Evolutionary conservation across 2,329 filamentous ascomycete species (phyloP), one percentile per base, ranked within the genome.

Genomic region (Hortaea sp.): DNA sequence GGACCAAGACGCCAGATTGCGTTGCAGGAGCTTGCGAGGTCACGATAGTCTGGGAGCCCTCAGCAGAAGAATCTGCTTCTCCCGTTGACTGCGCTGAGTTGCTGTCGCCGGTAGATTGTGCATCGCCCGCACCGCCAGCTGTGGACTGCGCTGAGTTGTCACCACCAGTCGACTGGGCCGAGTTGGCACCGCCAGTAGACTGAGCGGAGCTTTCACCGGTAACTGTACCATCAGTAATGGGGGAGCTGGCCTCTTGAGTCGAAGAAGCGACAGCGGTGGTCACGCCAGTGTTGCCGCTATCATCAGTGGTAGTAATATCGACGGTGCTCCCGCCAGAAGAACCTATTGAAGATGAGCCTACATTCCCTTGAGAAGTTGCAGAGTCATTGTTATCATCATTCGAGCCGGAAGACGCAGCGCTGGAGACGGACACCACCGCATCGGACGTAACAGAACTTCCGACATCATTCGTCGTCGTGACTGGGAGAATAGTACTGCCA

Each of bases 1-100:
- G 64, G 6, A 72, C 58, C 30, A 73, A 52, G 20, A 73, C 57
- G 40, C 61, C 63, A 27, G 59, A 56, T 3, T 42, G 34, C 5
- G 48, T 42, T 35, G 38, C 40, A 28, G 32, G 32, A 35, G 32
- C n/a, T 35, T n/a, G 32, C 32, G n/a, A 35, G n/a, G 32, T 35
- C 32, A n/a, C n/a, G 7, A 35, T 20, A 20, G 20, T 20, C 29
- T 44, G 49, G 7, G 48, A 39, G 1, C 40, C 40, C n/a, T 47
- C 51, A 28, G 56, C 41, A 11, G 34, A 37, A 37, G 34, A 37
- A 11, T 37, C 20, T 20, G 20, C 20, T 20, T 20, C 20, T 20
- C 20, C 20, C 2, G 20, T 20, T 20, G 20, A 20, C 20, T 20
- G 20, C 20, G 20, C 20, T 20, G 20, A 20, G 20, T 20, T 20